phyloP scores from a whole-genome alignment of 1,284 basidiomycete species.

The Trichosporon ovoides region DNA sequence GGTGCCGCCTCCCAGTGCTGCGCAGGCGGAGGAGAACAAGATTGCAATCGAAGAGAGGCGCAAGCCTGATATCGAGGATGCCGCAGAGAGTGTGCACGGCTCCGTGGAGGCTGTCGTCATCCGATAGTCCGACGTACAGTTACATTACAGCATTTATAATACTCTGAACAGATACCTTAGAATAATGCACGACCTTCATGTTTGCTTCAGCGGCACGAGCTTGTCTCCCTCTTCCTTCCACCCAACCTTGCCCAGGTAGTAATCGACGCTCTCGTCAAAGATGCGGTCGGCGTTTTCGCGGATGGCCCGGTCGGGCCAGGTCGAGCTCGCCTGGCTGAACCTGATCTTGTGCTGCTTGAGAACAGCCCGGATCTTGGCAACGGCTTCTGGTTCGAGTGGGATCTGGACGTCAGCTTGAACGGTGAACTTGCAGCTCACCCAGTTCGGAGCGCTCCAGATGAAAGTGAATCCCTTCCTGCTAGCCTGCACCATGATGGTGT shows the following conservation, averaged over 20 bases:
- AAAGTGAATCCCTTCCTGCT: constrained; percentile 42
- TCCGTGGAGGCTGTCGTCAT: too few species aligned
- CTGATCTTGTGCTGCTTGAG: constrained; percentile 21
- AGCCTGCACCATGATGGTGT: constrained; percentile 46
- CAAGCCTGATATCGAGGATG: too few species aligned
- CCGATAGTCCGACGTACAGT: too few species aligned
- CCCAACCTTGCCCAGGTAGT: constrained; percentile 34
- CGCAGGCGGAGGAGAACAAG: too few species aligned
- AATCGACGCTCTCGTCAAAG: constrained; percentile 30
- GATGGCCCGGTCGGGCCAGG: constrained; percentile 42
- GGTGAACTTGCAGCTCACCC: constrained; percentile 26
- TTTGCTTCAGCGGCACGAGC: constrained; percentile 6
- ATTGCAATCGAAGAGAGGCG: too few species aligned
- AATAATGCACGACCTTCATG: too few species aligned
- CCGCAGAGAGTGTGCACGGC: too few species aligned
- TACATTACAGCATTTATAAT: too few species aligned
- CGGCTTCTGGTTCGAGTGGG: constrained; percentile 37
- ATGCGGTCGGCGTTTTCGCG: constrained; percentile 33
- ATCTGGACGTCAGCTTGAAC: constrained; percentile 25
- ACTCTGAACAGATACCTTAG: too few species aligned
- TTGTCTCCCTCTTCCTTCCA: constrained; percentile 29
- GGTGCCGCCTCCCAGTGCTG: too few species aligned
- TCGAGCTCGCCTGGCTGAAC: constrained; percentile 38
- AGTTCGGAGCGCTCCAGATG: constrained; percentile 46
- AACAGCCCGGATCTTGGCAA: constrained; percentile 25